Base-by-base conservation (phyloP, 176 grass and related monocot genomes). In the Musa acuminata region DNA sequence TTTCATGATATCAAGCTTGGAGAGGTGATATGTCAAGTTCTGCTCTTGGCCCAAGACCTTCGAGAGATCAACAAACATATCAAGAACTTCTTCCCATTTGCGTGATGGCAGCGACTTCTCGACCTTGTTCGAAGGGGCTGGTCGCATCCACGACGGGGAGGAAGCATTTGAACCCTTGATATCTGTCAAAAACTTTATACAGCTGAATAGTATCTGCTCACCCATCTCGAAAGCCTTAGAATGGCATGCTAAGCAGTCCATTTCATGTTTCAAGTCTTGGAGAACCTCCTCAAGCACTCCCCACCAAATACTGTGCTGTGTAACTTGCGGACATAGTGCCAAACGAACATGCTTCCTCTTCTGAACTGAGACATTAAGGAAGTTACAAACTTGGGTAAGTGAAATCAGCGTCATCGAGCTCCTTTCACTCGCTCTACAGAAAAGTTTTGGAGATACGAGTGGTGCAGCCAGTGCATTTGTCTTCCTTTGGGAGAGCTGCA, bases 11-110 rank as follows among this genome's bases (percentile, higher is more conserved):
- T 87, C 81, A 48, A 96, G 79, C 84, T 96, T 92, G 6, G 80
- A 72, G 9, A 81, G 35, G 71, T 96, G 85, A 11, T 26, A 54
- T 62, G 63, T 14, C 7, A 96, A 69, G 49, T 64, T 64, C 0
- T 81, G 13, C 53, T 90, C 89, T 78, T 62, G 9, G 2, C 29
- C 72, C 4, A 96, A 64, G 83, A 70, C 85, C 83, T 89, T 83
- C 0, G 65, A 72, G n/a, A 92, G 84, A 86, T 96, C 89, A 3
- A 57, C 59, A 76, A 89, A 92, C 87, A 96, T 96, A 77, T 87
- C 87, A 3, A 96, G 80, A 67, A 96, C 87, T 59, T 96, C 87
- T 49, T 96, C 87, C 92, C 92, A 96, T 48, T 78, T 89, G 81
- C 73, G 88, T 9, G 75, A 75, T 76, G 75, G 64, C 0, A 77